These are phyloP conservation scores for Yamadazyma mexicana DNA, from an alignment of 1,139 yeast species.

Conservation along the genomic window DNA sequence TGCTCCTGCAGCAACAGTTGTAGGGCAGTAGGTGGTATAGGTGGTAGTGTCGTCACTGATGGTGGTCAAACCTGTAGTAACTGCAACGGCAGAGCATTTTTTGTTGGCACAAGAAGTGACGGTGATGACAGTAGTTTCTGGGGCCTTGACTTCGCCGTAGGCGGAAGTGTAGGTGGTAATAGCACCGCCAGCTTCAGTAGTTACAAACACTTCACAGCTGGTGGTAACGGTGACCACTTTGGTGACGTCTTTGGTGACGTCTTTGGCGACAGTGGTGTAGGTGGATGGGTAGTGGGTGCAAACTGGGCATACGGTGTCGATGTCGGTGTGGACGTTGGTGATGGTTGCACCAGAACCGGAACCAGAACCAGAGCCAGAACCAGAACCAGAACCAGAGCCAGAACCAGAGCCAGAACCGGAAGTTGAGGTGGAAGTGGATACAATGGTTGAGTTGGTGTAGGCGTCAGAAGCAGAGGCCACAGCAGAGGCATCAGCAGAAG, in stretches of 20 bases:
- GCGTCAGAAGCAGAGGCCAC: conserved; percentile 4
- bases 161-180: conserved; percentile 11
- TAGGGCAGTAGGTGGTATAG: conserved; percentile 39
- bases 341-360: no score
- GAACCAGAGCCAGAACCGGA: background rate
- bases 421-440: conserved; percentile 1
- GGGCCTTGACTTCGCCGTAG: conserved; percentile 2
- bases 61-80: conserved; percentile 9
- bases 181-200: conserved; percentile 13
- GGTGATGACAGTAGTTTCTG: conserved; percentile 36
- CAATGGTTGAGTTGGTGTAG: background rate
- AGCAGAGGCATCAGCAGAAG: conserved; percentile 6
- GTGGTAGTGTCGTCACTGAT: conserved; percentile 10
- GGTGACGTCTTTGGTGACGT: conserved; percentile 9
- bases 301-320: conserved; percentile 14
- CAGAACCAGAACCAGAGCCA: background rate
- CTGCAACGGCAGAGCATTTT: conserved; percentile 32
- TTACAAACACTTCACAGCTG: conserved; percentile 16
- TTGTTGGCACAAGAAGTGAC: conserved; percentile 47
- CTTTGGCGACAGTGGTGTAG: conserved; percentile 12
- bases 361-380: background rate
- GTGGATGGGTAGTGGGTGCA: conserved; percentile 16
- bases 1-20: no score
- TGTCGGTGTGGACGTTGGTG: conserved; percentile 6
- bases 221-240: conserved; percentile 12